Evolutionary conservation across 164 flowering plant species (phyloP).

Genomic region (Chimonanthus salicifolius): DNA sequence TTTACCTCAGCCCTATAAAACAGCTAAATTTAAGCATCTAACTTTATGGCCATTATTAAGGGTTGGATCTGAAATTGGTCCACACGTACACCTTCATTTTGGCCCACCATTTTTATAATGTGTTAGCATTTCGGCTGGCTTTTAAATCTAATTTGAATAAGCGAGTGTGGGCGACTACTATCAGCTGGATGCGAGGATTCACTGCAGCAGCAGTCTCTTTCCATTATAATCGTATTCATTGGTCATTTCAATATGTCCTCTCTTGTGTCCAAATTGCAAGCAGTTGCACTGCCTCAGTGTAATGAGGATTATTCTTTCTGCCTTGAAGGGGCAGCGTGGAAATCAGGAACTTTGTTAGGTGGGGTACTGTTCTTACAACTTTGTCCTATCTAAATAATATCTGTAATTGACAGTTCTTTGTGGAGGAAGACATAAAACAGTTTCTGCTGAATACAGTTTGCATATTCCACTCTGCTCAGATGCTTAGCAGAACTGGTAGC

Average conservation of each 20-base stretch:
- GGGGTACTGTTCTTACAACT: not conserved
- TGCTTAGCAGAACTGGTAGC: not conserved
- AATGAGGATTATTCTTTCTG: too few relatives aligned
- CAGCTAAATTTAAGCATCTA: too few relatives aligned
- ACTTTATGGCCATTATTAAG: too few relatives aligned
- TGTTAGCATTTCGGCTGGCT: too few relatives aligned
- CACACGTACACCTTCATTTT: too few relatives aligned
- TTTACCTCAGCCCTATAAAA: too few relatives aligned
- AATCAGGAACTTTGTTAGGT: too few relatives aligned
- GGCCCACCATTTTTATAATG: too few relatives aligned
- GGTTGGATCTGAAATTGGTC: too few relatives aligned
- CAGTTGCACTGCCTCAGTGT: not conserved
- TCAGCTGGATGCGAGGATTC: not conserved
- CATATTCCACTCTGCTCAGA: not conserved
- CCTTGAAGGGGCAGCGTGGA: too few relatives aligned
- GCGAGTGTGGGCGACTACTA: too few relatives aligned
- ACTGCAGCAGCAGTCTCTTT: not conserved
- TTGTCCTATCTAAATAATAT: not conserved
- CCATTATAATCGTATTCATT: not conserved
- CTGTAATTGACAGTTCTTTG: not conserved
- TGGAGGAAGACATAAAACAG: not conserved
- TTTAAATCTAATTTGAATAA: too few relatives aligned
- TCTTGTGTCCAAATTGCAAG: not conserved
- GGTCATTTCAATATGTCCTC: not conserved
- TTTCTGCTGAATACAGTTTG: not conserved